Percentiles rank a stretch among this genome's conserved stretches.
These are phyloP conservation scores for Solanum hybrid DNA, from an alignment of 305 asterid genomes.

Conservation along the genomic window DNA sequence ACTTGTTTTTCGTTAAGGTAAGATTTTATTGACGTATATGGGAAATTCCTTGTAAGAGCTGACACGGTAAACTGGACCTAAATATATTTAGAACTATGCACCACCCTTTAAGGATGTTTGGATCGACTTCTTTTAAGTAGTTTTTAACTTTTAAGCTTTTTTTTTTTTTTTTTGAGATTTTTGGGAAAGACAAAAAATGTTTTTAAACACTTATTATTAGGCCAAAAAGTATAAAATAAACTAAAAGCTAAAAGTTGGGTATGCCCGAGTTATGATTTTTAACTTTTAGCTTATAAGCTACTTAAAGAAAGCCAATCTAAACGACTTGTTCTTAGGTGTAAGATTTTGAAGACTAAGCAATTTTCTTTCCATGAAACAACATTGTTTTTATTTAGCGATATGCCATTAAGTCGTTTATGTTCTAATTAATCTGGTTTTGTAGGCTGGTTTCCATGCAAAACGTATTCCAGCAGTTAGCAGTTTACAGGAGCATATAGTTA, in stretches of 20 bases:
- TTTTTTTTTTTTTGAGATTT: neutral
- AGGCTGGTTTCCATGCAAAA: slow-evolving; percentile 31
- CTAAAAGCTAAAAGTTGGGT: neutral
- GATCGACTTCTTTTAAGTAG: neutral
- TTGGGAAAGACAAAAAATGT: neutral
- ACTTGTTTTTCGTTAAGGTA: neutral
- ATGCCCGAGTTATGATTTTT: neutral
- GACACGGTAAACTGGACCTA: neutral
- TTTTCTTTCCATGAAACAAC: neutral
- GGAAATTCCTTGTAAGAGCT: neutral
- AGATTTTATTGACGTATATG: neutral
- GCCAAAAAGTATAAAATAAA: neutral
- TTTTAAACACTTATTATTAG: neutral
- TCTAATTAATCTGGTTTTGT: slow-evolving; percentile 7
- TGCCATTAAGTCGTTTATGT: neutral
- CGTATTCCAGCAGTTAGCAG: slow-evolving; percentile 17
- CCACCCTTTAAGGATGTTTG: neutral
- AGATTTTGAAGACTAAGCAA: neutral
- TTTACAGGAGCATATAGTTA: slow-evolving; percentile 22
- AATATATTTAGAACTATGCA: neutral
- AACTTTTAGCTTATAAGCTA: neutral
- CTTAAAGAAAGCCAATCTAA: neutral
- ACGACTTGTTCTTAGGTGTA: neutral
- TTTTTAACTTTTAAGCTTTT: neutral
- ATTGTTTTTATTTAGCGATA: neutral